Evolutionary conservation across 176 grass and related monocot species (phyloP), one percentile per base, ranked within the genome.

Genomic region (Musa troglodytarum): DNA sequence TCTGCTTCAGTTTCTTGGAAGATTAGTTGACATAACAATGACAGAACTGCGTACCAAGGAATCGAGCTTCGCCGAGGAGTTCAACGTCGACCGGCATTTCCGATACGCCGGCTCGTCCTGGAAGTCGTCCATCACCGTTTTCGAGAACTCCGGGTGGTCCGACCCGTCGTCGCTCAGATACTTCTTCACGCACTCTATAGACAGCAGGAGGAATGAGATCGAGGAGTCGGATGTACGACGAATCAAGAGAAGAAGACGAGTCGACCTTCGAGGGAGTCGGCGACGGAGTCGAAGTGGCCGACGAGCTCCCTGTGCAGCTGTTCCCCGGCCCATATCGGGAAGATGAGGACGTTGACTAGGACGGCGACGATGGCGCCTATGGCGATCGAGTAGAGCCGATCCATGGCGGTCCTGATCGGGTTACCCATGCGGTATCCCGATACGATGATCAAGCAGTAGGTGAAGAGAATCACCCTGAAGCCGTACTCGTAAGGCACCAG

Each of bases 271-370:
- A 91, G 74, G 61, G 88, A 90, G 83, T 96, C 83, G 51, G 88
- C 92, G 52, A 96, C 74, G 64, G 76, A 76, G 80, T 79, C 86
- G 83, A 96, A 88, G 54, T 80, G 85, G 25, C 76, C 81, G 54
- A 96, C 88, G 50, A 96, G 88, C 81, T 96, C 92, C 73, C 80
- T 96, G 63, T 91, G 92, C 22, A 96, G 79, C 65, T 91, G 83
- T 77, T 96, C 92, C 55, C 92, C 92, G 63, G 88, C 86, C 92
- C 92, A 96, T 64, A 96, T 96, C 43, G 92, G 92, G 73, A 68
- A 86, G 63, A 91, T 81, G 22, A 90, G 50, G 63, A 83, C 69
- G 79, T 96, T 91, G 15, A 96, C 88, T 68, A 96, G 69, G 52
- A 96, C 88, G 25, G 92, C 88, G 49, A 91, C 77, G 34, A 96